Conservation (phyloP, 306 rosid genomes). For the Boehmeria nivea region DNA sequence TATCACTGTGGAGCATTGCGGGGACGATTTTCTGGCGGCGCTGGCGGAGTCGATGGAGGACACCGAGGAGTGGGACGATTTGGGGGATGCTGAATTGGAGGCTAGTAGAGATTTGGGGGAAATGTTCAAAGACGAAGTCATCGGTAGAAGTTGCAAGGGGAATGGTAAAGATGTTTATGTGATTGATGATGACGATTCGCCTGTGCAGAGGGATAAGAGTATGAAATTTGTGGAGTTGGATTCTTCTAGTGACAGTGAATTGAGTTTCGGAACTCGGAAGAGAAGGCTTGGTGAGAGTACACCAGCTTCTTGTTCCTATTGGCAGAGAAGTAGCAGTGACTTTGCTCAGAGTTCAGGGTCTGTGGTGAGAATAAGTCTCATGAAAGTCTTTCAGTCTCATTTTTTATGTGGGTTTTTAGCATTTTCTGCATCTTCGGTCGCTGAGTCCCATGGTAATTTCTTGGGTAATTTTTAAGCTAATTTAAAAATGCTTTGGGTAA, state of each 20-base stretch:
- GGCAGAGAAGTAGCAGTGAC: constrained; percentile 8
- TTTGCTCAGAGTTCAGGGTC: constrained; percentile 22
- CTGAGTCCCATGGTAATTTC: too few relatives aligned
- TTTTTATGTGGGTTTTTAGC: too few relatives aligned
- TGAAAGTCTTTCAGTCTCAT: not conserved
- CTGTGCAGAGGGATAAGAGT: constrained; percentile 20
- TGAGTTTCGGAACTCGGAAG: constrained; percentile 27
- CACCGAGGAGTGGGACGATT: constrained; percentile 89
- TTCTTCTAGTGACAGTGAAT: constrained; percentile 62
- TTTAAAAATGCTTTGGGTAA: too few relatives aligned
- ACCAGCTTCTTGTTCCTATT: constrained; percentile 13
- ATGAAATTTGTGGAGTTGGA: constrained; percentile 49
- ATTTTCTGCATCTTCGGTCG: too few relatives aligned
- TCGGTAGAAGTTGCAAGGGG: constrained; percentile 7
- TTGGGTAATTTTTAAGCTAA: too few relatives aligned
- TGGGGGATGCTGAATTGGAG: constrained; percentile 66
- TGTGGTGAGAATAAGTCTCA: constrained; percentile 30
- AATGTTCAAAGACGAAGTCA: constrained; percentile 32
- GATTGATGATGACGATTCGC: constrained; percentile 34
- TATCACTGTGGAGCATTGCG: constrained; percentile 80
- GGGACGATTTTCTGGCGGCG: constrained; percentile 77
- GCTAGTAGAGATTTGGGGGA: constrained; percentile 55
- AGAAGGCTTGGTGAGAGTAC: constrained; percentile 19
- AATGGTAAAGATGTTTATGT: constrained; percentile 24
- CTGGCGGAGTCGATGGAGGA: constrained; percentile 61